Evolutionary conservation across 2,329 filamentous ascomycete species (phyloP).

Genomic region (Trichoderma sp.): DNA sequence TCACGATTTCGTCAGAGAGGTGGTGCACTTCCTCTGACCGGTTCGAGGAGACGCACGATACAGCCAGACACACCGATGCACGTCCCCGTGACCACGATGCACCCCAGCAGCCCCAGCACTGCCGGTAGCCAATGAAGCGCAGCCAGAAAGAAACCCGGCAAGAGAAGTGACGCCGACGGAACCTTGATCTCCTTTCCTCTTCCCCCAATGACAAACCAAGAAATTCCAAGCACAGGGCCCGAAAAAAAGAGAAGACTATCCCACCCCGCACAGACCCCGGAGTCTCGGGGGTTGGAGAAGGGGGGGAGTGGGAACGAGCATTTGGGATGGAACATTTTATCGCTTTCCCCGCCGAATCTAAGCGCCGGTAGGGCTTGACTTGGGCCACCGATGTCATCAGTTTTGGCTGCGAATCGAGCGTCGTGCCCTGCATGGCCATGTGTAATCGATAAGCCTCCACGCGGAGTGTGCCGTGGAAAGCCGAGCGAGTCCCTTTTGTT

Average conservation of each 20-base stretch:
- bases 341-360: conserved; percentile 23
- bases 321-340: too few relatives aligned
- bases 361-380: conserved; percentile 25
- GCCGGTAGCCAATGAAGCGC: not conserved
- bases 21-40: too few relatives aligned
- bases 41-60: too few relatives aligned
- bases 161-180: not conserved
- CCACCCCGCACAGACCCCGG: conserved; percentile 17
- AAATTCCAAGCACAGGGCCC: not conserved
- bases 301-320: too few relatives aligned
- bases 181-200: conserved; percentile 8
- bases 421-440: not conserved
- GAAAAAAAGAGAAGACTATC: not conserved
- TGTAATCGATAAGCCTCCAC: conserved; percentile 17
- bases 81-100: conserved; percentile 1
- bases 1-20: too few relatives aligned
- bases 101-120: not conserved
- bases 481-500: conserved; percentile 17
- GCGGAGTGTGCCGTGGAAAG: conserved; percentile 30
- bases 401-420: not conserved
- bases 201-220: conserved; percentile 1
- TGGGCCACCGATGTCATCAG: conserved; percentile 22
- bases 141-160: not conserved
- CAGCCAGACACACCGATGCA: not conserved
- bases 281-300: conserved; percentile 6